A percentile compares a stretch with the other conserved stretches of the same genome.
These are phyloP conservation scores for Vitis hybrid DNA, from an alignment of 177 flowering plant species.

Conservation along the genomic window DNA sequence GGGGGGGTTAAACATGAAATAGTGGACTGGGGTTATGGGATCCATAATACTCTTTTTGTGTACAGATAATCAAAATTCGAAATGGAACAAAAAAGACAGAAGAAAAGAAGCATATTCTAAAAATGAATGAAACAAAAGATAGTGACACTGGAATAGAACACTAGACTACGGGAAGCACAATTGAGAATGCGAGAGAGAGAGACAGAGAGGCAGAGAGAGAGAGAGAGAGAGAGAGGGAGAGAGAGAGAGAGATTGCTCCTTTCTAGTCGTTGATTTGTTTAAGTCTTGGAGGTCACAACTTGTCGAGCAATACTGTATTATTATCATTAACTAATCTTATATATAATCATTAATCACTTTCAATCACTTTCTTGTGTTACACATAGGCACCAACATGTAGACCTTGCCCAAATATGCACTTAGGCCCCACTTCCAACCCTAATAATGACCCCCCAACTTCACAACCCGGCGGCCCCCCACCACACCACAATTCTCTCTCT, in stretches of 20 bases:
- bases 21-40: background rate
- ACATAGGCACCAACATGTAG: slow-evolving; percentile 47
- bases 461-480: background rate
- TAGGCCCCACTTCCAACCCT: slow-evolving; percentile 25
- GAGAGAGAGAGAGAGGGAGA: background rate
- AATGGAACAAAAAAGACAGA: slow-evolving; percentile 2
- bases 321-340: slow-evolving; percentile 26
- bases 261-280: slow-evolving; percentile 14
- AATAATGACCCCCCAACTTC: slow-evolving; percentile 30
- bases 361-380: slow-evolving; percentile 37
- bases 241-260: slow-evolving; percentile 8
- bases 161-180: slow-evolving; percentile 11
- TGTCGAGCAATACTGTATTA: slow-evolving; percentile 47
- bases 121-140: slow-evolving; percentile 51
- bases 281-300: slow-evolving; percentile 39
- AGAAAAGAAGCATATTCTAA: slow-evolving; percentile 27
- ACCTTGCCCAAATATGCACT: slow-evolving; percentile 30
- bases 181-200: background rate
- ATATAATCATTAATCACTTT: slow-evolving; percentile 32
- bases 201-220: slow-evolving; percentile 5
- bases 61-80: slow-evolving; percentile 20
- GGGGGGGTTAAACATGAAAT: background rate
- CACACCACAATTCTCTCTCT: background rate
- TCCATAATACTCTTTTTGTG: background rate
- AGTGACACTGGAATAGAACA: slow-evolving; percentile 38